Percentiles rank a stretch among this genome's conserved stretches.
Conservation (phyloP, 495 filamentous ascomycete species). For the Annulohypoxylon nitens region DNA sequence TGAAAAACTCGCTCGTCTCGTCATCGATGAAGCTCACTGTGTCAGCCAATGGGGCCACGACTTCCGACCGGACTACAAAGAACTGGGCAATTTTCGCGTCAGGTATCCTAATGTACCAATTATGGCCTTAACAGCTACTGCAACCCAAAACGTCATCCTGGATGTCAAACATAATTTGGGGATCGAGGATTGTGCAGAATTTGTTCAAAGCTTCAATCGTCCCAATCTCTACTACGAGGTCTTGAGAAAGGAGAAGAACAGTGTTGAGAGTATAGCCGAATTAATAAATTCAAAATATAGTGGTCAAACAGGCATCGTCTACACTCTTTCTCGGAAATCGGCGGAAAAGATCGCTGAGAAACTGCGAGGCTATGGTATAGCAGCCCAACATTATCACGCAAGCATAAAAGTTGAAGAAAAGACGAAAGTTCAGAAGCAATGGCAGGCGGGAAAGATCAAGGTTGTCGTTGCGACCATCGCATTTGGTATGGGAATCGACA, state of each 20-base stretch:
- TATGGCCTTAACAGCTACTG: constrained; percentile 95
- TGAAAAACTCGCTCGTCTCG: constrained; percentile 83
- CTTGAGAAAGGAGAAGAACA: constrained; percentile 64
- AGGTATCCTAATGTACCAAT: constrained; percentile 83
- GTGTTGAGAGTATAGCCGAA: constrained; percentile 74
- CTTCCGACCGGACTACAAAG: constrained; percentile 96
- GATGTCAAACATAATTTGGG: constrained; percentile 90
- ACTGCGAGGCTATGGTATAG: constrained; percentile 72
- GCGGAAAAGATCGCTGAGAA: constrained; percentile 84
- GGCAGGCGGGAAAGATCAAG: constrained; percentile 82
- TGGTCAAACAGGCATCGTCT: constrained; percentile 89
- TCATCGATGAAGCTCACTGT: constrained; percentile 98
- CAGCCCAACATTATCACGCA: constrained; percentile 89
- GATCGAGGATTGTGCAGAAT: constrained; percentile 80
- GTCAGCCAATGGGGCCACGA: constrained; percentile 99
- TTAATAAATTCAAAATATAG: constrained; percentile 76
- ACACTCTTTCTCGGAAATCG: constrained; percentile 85
- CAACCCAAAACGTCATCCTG: constrained; percentile 89
- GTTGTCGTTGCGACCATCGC: constrained; percentile 99
- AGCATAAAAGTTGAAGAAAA: constrained; percentile 75
- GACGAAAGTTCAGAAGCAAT: constrained; percentile 75
- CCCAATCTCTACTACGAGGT: constrained; percentile 93
- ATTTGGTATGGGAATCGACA: constrained; percentile 99
- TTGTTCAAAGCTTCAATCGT: constrained; percentile 93
- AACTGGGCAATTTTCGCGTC: constrained; percentile 76